phyloP scores from a whole-genome alignment of 1,284 basidiomycete species.

The Inonotus hispidus region DNA sequence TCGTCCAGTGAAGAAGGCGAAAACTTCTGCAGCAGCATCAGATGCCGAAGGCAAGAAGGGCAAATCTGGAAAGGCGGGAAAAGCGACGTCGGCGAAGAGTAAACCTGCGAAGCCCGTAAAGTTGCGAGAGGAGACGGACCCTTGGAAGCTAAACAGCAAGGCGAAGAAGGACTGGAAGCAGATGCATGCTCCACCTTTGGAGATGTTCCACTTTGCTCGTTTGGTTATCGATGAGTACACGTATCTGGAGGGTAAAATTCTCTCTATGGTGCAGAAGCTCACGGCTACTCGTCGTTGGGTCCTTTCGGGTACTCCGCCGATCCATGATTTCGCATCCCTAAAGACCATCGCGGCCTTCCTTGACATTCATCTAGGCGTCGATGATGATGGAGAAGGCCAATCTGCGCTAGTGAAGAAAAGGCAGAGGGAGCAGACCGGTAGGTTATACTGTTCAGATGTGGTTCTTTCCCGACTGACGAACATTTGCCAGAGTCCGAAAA shows the following conservation, averaged over 20 bases:
- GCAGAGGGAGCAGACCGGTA: conserved; percentile 78
- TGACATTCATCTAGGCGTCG: conserved; percentile 81
- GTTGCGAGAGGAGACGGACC: conserved; percentile 62
- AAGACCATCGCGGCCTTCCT: conserved; percentile 89
- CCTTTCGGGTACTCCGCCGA: conserved; percentile 92
- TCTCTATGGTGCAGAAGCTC: conserved; percentile 74
- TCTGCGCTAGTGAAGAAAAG: conserved; percentile 75
- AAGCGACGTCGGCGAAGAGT: conserved; percentile 40
- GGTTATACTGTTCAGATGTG: conserved; percentile 12
- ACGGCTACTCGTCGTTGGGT: conserved; percentile 86
- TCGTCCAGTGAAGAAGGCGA: conserved; percentile 40
- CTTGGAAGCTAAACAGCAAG: conserved; percentile 70
- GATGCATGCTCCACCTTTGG: conserved; percentile 79
- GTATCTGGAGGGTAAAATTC: conserved; percentile 79
- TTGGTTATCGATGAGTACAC: conserved; percentile 95
- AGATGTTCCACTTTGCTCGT: conserved; percentile 89
- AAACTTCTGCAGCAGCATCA: conserved; percentile 16
- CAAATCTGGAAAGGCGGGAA: conserved; percentile 39
- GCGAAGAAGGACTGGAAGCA: conserved; percentile 66
- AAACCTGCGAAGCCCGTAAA: conserved; percentile 57
- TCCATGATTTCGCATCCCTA: conserved; percentile 85
- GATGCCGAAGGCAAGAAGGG: conserved; percentile 24
- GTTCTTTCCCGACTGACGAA: conserved; percentile 14
- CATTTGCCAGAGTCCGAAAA: conserved; percentile 67
- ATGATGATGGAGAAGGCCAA: conserved; percentile 83